phyloP scores from a whole-genome alignment of 306 rosid species.

The Abrus precatorius region DNA sequence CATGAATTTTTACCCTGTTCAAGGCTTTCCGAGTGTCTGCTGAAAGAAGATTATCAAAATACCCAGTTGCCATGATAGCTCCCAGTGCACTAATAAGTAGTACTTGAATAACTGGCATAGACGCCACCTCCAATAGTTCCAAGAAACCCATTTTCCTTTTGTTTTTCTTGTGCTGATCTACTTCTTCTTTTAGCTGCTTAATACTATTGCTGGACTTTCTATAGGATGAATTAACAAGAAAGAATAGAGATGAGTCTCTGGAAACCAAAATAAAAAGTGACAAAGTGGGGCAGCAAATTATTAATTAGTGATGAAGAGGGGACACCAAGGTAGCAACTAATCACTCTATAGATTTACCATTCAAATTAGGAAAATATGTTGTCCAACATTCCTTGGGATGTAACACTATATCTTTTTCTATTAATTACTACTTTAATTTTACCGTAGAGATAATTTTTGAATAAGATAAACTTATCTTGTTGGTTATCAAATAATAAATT shows the following conservation, averaged over 20 bases:
- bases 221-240: neutral
- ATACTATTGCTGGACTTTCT: neutral
- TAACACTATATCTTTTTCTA: too few relatives aligned
- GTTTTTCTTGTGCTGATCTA: neutral
- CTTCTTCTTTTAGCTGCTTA: neutral
- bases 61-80: slow-evolving; percentile 75
- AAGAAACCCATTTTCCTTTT: slow-evolving; percentile 68
- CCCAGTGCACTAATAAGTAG: slow-evolving; percentile 76
- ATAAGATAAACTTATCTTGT: too few relatives aligned
- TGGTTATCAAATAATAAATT: too few relatives aligned
- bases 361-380: too few relatives aligned
- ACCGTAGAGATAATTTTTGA: too few relatives aligned
- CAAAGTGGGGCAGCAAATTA: neutral
- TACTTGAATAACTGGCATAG: slow-evolving; percentile 81
- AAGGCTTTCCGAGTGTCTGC: slow-evolving; percentile 62
- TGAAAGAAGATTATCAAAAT: slow-evolving; percentile 70
- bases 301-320: neutral
- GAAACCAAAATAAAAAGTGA: neutral
- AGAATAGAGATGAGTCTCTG: neutral
- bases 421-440: too few relatives aligned
- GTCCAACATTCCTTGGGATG: too few relatives aligned
- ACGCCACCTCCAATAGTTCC: slow-evolving; percentile 71
- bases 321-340: neutral
- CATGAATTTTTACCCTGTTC: slow-evolving; percentile 67
- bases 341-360: too few relatives aligned